Evolutionary conservation across 257 asterid genomes (phyloP), one percentile per base, ranked within the genome.

Genomic region (Ilex asprella): DNA sequence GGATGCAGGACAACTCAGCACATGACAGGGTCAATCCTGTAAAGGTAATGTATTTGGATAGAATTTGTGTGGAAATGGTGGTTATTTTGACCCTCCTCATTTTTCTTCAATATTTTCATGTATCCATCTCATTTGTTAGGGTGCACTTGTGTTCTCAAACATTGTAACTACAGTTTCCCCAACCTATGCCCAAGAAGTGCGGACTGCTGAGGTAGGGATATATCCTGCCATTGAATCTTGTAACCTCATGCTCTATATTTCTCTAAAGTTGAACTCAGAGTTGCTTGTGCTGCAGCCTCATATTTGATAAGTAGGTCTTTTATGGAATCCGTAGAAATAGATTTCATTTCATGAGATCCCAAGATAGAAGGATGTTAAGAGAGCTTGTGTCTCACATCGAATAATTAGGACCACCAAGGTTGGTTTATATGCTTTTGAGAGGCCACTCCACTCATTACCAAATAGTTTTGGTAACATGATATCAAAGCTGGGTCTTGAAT

Each of bases 141-240:
- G 99, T 50, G 99, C 97, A 71, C 75, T 92, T 71, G 99, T 89
- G 70, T 92, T 85, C 79, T 92, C 97, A 56, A 92, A 92, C 78
- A 89, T 92, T 71, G 97, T 92, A 70, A 89, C 96, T 51, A 89
- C 97, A 39, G 99, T 92, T 81, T 92, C 99, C 71, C 97, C 96
- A 64, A 85, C 99, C 70, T 92, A 92, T 76, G 93, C 99, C 60
- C 94, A 82, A 75, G 99, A 92, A 80, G 96, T 85, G 67, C 91
- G 81, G 66, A 72, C 84, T 64, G 68, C 82, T 35, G 87, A 89
- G 99, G 99, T 92, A 82, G 58, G 80, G 53, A 62, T 56, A 21
- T 55, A 21, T 58, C 59, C 39, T 60, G 55, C 56, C 53, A 13
- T 7, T 66, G 11, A 70, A 51, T 52, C 49, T 57, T 10, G 44